A percentile compares a stretch with the other conserved stretches of the same genome.
Evolutionary conservation across 768 basidiomycete species (phyloP).

Genomic region (Tremella mesenterica): DNA sequence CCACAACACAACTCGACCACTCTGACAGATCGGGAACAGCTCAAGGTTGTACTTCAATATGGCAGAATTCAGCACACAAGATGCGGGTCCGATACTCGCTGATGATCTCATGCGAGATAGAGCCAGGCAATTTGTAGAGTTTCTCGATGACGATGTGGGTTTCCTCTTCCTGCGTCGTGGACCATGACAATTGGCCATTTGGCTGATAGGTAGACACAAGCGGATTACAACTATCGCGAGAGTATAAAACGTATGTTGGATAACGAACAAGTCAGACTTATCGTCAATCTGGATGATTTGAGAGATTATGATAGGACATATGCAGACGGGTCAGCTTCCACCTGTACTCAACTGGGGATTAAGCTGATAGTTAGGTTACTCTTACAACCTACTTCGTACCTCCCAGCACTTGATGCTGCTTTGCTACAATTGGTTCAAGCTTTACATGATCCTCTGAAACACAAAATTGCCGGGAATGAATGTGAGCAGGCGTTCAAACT

Average conservation of each 20-base stretch:
- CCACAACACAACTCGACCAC: background rate
- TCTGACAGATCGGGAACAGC: too few species aligned
- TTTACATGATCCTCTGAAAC: constrained; percentile 67
- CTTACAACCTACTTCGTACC: constrained; percentile 73
- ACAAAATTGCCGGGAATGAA: constrained; percentile 67
- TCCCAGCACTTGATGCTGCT: constrained; percentile 83
- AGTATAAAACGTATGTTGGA: constrained; percentile 75
- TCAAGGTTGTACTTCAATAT: too few species aligned
- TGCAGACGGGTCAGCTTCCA: constrained; percentile 53
- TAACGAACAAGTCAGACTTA: constrained; percentile 71
- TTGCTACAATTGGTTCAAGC: constrained; percentile 63
- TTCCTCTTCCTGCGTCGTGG: too few species aligned
- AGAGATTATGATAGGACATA: constrained; percentile 84
- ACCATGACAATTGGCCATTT: background rate
- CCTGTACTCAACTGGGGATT: background rate
- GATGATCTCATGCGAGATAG: constrained; percentile 66
- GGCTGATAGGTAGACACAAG: constrained; percentile 31
- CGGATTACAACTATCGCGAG: constrained; percentile 63
- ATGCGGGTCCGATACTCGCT: constrained; percentile 50
- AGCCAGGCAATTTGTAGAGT: constrained; percentile 71
- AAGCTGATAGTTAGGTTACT: constrained; percentile 55
- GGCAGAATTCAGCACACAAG: constrained; percentile 32
- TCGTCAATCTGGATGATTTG: constrained; percentile 91
- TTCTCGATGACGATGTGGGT: constrained; percentile 48
- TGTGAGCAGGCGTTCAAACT: constrained; percentile 43